Evolutionary conservation across 306 rosid species (phyloP), one percentile per base, ranked within the genome.

Genomic region (Phaseolus lunatus): DNA sequence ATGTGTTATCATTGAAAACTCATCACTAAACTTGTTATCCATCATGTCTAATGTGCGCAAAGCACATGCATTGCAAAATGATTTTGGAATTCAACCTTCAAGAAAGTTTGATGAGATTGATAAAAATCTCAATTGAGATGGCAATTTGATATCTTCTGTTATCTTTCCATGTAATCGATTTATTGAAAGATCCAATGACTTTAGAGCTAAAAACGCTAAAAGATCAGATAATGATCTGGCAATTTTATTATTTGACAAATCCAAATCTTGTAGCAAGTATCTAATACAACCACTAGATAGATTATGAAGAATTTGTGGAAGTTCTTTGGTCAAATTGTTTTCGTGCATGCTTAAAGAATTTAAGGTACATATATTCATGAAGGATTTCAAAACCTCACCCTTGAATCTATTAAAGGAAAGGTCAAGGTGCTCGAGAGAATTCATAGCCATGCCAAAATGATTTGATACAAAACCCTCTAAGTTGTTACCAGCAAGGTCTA

Each of bases 281-380:
- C 5, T 3, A 29, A 29, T 29, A 3, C 33, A 29, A 4, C 33
- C 33, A 29, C 33, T 4, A 29, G 33, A 29, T 20, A 81, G 8
- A 57, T 74, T 13, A 39, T 29, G 70, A 56, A 80, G n/a, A 73
- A 73, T 20, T 9, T 64, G 22, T 5, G 79, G 22, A 65, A 77
- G 41, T 0, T 64, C 64, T 13, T 35, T 59, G 3, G 1, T 18
- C 4, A 77, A 54, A 18, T 54, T 45, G 54, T 6, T 80, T 6
- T 0, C 0, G 0, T 0, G 0, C 18, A 80, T 2, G 3, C 3
- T 0, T 10, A 80, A n/a, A 9, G 50, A 27, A 1, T 3, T 44
- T 14, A 80, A 22, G 22, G 47, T 80, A 15, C 84, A 81, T 23
- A 74, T 74, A 48, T 81, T n/a, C 13, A 9, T 9, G 3, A 67